Evolutionary conservation across 2,329 filamentous ascomycete species (phyloP).

Genomic region (Plenodomus biglobosus): DNA sequence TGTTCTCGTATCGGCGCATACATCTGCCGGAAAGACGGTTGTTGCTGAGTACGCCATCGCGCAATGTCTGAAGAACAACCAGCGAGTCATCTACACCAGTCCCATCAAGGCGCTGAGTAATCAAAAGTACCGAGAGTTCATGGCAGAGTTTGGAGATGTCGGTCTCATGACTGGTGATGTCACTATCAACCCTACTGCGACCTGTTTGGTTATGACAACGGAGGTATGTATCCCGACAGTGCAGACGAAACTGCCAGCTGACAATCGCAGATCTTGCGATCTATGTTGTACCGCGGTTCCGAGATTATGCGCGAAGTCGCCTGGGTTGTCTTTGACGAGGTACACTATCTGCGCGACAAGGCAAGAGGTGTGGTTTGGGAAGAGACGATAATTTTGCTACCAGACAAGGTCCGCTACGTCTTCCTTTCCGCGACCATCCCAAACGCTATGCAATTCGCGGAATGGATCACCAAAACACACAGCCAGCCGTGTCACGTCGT

Average conservation of each 20-base stretch:
- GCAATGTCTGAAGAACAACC: conserved; percentile 94
- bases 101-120: conserved; percentile 99
- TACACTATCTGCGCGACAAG: conserved; percentile 97
- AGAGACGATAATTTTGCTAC: conserved; percentile 95
- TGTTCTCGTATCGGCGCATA: conserved; percentile 94
- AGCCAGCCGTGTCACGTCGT: conserved; percentile 98
- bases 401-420: conserved; percentile 98
- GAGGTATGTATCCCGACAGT: conserved; percentile 54
- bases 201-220: conserved; percentile 97
- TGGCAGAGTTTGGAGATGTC: conserved; percentile 92
- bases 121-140: conserved; percentile 97
- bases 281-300: conserved; percentile 96
- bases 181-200: conserved; percentile 97
- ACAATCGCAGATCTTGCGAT: conserved; percentile 77
- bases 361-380: conserved; percentile 96
- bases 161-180: conserved; percentile 99
- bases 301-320: conserved; percentile 99
- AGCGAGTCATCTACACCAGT: conserved; percentile 98
- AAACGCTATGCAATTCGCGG: conserved; percentile 98
- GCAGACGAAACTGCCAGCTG: conserved; percentile 6
- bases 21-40: conserved; percentile 96
- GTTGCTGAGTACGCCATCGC: conserved; percentile 98
- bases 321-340: conserved; percentile 98
- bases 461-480: conserved; percentile 99
- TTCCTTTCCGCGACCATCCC: conserved; percentile 98